Base-by-base conservation (phyloP, 257 asterid genomes). In the Nemophila menziesii region DNA sequence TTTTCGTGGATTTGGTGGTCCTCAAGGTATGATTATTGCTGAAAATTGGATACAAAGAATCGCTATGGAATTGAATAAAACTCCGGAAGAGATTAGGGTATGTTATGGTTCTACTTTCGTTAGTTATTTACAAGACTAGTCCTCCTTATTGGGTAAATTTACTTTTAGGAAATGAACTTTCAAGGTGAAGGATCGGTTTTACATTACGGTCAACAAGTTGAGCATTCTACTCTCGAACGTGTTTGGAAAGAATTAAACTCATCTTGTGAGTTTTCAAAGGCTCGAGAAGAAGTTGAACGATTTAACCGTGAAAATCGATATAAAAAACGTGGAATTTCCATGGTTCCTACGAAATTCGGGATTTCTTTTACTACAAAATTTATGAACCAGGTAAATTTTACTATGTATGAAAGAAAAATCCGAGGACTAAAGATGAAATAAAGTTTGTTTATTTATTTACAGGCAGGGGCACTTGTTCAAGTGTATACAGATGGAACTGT, bases 381-480 rank as follows among this genome's bases (percentile, higher is more conserved):
- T 57, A 74, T 84, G 95, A 89, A 89, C 74, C 98, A 89, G 94
- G 98, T 80, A 61, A 43, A 4, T 61, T 64, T 64, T 46, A 16
- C 24, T 23, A 6, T 22, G 27, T 22, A 20, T 2, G 36, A 29
- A 10, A 2, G 36, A 29, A 29, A 29, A 1, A 29, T 29, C 12
- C 36, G 8, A 29, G 36, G 36, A 29, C 36, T n/a, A 29, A 2
- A 29, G 2, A 29, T 2, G 2, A 29, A 2, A 29, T 29, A 7
- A 13, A 24, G 33, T 24, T 29, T 29, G 36, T 29, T 2, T 3
- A 10, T 29, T 29, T 29, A 5, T 13, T 29, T 48, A 16, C 52
- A 89, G 98, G 98, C 95, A 39, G 98, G 95, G 58, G 95, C 98
- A 48, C 92, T 89, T 52, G 98, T 89, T 64, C 95, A 89, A 52